Evolutionary conservation across 2,329 filamentous ascomycete genomes (phyloP), one percentile per base, ranked within the genome.

Genomic region (Ceratocystis lukuohia): DNA sequence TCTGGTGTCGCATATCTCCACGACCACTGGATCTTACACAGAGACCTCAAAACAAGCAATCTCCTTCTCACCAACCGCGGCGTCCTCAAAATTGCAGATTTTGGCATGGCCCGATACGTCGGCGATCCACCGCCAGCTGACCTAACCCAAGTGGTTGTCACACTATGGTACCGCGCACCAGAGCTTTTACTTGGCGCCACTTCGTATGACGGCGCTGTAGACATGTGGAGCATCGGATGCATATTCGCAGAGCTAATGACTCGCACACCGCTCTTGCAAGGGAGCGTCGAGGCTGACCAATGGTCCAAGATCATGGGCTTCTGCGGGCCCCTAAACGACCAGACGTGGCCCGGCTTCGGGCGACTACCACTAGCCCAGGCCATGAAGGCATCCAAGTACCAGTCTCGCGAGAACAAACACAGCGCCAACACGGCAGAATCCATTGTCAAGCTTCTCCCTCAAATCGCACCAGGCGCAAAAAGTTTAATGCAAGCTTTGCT

Each of bases 141-240:
- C 69, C 82, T 97, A 68, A 97, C 94, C 1, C 88, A 93, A 73
- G 84, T 97, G 61, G 94, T 99, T 69, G 93, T 97, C 20, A 99
- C 94, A 5, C 82, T 99, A 5, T 99, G 94, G 94, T 99, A 99
- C 75, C 89, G 94, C 66, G 83, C 89, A 0, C 94, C 94, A 0
- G 94, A 97, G 76, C 82, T 97, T 10, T 82, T 99, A 1, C 84
- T 97, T 2, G 94, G 94, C 5, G 80, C 89, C 0, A 82, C 83
- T 45, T 82, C 80, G 17, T 99, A 99, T 77, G 86, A 82, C 68
- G 78, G 81, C 0, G 84, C 88, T 68, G 81, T 97, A 71, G 94
- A 97, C 76, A 88, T 97, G 82, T 99, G 94, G 94, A 95, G 89
- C 76, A 79, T 97, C 2, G 94, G 94, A 12, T 97, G 94, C 77